Evolutionary conservation across 1,284 basidiomycete genomes (phyloP), one percentile per base, ranked within the genome.

Genomic region (Cerrena zonata): DNA sequence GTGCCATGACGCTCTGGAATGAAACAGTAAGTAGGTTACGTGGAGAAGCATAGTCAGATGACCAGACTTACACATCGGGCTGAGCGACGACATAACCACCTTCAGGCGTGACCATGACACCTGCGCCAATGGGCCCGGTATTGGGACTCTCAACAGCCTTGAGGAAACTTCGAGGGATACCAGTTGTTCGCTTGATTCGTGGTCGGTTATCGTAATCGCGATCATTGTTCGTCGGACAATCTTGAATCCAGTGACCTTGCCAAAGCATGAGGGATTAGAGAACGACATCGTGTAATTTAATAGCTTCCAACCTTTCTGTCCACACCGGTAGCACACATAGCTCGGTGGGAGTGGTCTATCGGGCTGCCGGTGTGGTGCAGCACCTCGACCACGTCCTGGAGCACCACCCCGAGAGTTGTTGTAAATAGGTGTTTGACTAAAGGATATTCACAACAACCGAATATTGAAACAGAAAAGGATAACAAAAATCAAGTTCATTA

Each of bases 281-380:
- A 5, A 5, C 15, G 21, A 24, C 23, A n/a, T 42, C 41, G 7
- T 13, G 22, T 42, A 23, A 19, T 23, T 24, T 23, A 25, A n/a
- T n/a, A 49, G 51, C 36, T 51, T 18, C 84, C 53, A 62, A 93
- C 92, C 94, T 82, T 97, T 96, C 70, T 96, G 89, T 39, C 94
- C 94, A 70, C 96, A 99, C 37, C 96, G 86, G 69, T 98, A 98
- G 67, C 96, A 99, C n/a, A 99, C 94, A 72, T 99, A 99, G 50
- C 94, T 96, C 3, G 89, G 79, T 18, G 94, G 94, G 7, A 95
- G 74, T 24, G 86, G 84, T 54, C 82, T 77, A 52, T 89, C 85
- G 56, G 72, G 69, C 51, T 76, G 73, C 55, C 76, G 74, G 25
- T 76, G 63, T 48, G 69, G 62, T 19, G 69, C 65, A 4, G 58